Base-by-base conservation (phyloP, 2,329 filamentous ascomycete genomes). In the Knoxdaviesia capensis region DNA sequence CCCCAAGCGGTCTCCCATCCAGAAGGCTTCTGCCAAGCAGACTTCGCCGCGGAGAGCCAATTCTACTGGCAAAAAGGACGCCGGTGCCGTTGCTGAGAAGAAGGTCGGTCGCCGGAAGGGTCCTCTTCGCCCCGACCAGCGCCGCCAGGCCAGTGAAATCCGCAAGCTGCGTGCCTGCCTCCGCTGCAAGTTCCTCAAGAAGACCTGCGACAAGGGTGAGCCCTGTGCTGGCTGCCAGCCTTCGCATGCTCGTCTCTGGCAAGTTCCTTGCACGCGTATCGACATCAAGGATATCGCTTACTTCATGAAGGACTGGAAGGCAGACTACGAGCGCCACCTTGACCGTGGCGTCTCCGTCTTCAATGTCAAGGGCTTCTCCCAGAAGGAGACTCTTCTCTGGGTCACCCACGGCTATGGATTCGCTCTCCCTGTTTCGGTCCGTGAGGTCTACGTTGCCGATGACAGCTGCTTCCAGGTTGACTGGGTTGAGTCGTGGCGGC, bases 291-390 rank as follows among this genome's bases (percentile, higher is more conserved):
- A 96, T 54, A 93, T 96, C 53, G 83, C 77, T 37, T 94, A 92
- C 61, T 96, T 96, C 68, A 90, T 94, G 83, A 94, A 94, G 68
- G 88, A 94, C 60, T 96, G 87, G 87, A 93, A 88, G 63, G 87
- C 86, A 38, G 88, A 96, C 59, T 94, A 90, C 53, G 86, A 94
- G 63, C 80, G 86, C 51, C 87, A 94, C 56, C 74, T 90, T 51
- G 81, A 75, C 48, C 75, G 83, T 44, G 84, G 83, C 43, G 85
- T 94, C 56, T 92, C 86, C 2, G 80, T 94, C 40, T 87, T 81
- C 60, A 94, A 94, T 55, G 90, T 94, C 64, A 94, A 93, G 66
- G 87, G 87, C 41, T 79, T 79, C 48, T 64, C 73, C 9, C 65
- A 69, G 47, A 77, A 75, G 58, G 75, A 79, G 59, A 71, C 68